Base-by-base conservation (phyloP, 2,329 filamentous ascomycete genomes). In the Lasiodiplodia sp. region DNA sequence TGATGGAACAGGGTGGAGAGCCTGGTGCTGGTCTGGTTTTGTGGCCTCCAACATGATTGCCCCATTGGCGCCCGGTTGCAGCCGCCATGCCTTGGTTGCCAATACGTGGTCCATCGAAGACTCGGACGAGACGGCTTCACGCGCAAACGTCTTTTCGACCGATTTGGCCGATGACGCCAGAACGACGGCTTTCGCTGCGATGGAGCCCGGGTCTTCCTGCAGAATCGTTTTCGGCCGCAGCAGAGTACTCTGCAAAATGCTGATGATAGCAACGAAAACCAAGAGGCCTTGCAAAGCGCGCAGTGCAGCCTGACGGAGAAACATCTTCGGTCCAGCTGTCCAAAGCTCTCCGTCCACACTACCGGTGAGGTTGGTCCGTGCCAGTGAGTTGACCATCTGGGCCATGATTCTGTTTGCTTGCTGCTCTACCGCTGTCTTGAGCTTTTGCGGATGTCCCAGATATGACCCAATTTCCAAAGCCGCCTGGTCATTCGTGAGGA, bases 141-240 rank as follows among this genome's bases (percentile, higher is more conserved):
- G 55, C 1, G 55, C 56, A 18, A 67, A 67, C 2, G 47, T n/a
- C 34, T 21, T 51, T 16, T 62, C 66, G 25, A 67, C 44, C 1
- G 4, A 10, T 28, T 44, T 60, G 11, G 55, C 18, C 3, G 66
- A 67, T 4, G 40, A 25, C 4, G 66, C 66, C 21, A 67, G 56
- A 14, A 62, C 44, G 3, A 60, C 14, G 0, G 66, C 66, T 28
- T 25, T 58, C 14, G 66, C n/a, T 11, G 66, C 66, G 8, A 67
- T 67, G 1, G 66, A 62, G 44, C 66, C 66, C 11, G 66, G 55
- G 11, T 67, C 66, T 23, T 67, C 55, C 4, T 47, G 55, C n/a
- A 67, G 8, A 10, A 53, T 53, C 1, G 55, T 60, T 23, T 44
- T 67, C 2, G 66, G 66, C 10, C 66, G 18, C 47, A 67, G 21